A percentile compares a stretch with the other conserved stretches of the same genome.
Conservation (phyloP, 164 flowering plant genomes). For the Vitis amurensis region DNA sequence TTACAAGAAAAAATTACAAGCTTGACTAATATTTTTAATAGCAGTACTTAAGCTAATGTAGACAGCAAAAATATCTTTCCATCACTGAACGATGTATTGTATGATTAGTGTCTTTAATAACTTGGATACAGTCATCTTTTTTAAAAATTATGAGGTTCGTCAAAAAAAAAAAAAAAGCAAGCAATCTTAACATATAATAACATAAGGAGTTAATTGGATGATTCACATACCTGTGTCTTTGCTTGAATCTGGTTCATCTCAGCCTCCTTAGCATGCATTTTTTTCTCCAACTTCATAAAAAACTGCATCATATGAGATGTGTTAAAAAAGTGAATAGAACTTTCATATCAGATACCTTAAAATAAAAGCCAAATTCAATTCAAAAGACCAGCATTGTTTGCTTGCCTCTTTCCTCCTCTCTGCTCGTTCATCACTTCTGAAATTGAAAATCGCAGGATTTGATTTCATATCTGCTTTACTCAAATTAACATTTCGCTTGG, state of each 20-base stretch:
- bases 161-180: too few relatives aligned
- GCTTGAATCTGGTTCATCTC: slow-evolving; percentile 64
- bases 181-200: too few relatives aligned
- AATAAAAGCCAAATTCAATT: background rate
- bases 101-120: too few relatives aligned
- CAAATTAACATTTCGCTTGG: slow-evolving; percentile 24
- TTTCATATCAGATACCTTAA: background rate
- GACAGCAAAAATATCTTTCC: too few relatives aligned
- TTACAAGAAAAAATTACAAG: too few relatives aligned
- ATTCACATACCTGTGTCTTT: slow-evolving; percentile 47
- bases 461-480: slow-evolving; percentile 25
- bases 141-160: too few relatives aligned
- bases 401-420: slow-evolving; percentile 79
- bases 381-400: slow-evolving; percentile 9
- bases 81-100: too few relatives aligned
- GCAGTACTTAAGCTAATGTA: too few relatives aligned
- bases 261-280: slow-evolving; percentile 61
- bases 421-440: slow-evolving; percentile 61
- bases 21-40: too few relatives aligned
- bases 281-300: slow-evolving; percentile 51
- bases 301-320: slow-evolving; percentile 35
- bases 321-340: background rate
- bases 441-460: slow-evolving; percentile 30
- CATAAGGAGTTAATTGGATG: background rate
- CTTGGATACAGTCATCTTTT: too few relatives aligned